Base-by-base conservation (phyloP, 306 rosid genomes). In the Pterocarpus macrocarpus region DNA sequence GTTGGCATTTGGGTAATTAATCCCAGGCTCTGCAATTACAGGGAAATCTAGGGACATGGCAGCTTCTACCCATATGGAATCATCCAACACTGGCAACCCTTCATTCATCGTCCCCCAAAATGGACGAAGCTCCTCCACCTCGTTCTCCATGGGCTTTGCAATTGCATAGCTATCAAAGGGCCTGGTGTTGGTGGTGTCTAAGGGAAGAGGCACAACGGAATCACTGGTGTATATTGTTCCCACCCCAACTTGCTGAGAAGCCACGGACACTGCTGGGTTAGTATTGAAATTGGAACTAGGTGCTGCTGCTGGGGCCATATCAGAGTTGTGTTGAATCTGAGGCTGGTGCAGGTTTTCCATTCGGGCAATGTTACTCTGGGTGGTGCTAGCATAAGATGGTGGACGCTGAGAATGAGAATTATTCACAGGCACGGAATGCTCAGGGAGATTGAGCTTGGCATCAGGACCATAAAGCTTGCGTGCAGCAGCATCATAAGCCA, bases 401-500 rank as follows among this genome's bases (percentile, higher is more conserved):
- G 66, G 80, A 8, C 28, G 53, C 1, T 68, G 80, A 76, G 68
- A 9, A 12, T 59, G 76, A 74, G 75, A 22, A 33, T 76, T 2
- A 39, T n/a, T 58, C 70, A 43, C 34, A 1, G 76, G 10, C 73
- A 64, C 30, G 5, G 71, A 32, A 2, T 78, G 71, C 0, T 83
- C 80, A 0, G 97, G 92, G n/a, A 92, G 81, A 65, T 95, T 95
- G 85, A 95, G 97, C 77, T 93, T 93, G 6, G 97, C 97, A 4
- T 82, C 88, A 5, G 95, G 47, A 17, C 97, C 97, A 57, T 91
- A 93, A 53, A 95, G 97, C 67, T 91, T 94, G 0, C 85, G 86
- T 1, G 97, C 97, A 0, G 97, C 99, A 32, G 89, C 69, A 36
- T 95, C 99, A 68, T 95, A 95, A 55, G 97, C 99, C 69, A 83